phyloP scores from a whole-genome alignment of 179 eudicot genomes.

The Beta lomatogona region DNA sequence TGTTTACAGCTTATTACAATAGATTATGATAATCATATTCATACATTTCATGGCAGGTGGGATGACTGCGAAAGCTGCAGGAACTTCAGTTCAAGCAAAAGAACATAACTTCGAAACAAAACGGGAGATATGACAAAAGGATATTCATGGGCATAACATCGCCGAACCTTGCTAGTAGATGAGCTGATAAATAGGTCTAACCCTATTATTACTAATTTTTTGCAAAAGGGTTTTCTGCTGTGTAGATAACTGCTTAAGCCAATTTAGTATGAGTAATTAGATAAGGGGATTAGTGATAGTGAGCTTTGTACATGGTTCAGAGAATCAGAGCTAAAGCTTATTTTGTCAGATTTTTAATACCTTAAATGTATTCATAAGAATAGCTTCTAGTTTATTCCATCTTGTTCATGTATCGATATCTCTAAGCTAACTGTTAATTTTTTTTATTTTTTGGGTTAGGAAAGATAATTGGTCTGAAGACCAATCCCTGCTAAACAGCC shows the following conservation, averaged over 20 bases:
- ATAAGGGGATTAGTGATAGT: background rate
- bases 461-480: too few relatives aligned
- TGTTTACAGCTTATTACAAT: background rate
- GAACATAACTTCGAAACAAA: slow-evolving; percentile 31
- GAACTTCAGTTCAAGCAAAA: slow-evolving; percentile 21
- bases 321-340: background rate
- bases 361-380: background rate
- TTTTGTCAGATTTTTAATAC: background rate
- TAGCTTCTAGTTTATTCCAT: too few relatives aligned
- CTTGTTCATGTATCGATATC: too few relatives aligned
- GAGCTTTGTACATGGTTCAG: slow-evolving; percentile 3
- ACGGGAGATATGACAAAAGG: slow-evolving; percentile 14
- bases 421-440: too few relatives aligned
- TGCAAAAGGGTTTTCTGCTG: background rate
- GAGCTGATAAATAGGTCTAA: slow-evolving; percentile 5
- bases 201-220: background rate
- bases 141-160: background rate
- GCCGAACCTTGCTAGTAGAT: background rate
- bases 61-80: slow-evolving; percentile 29
- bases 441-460: too few relatives aligned
- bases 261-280: background rate
- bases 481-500: too few relatives aligned
- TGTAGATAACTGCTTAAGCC: background rate
- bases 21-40: too few relatives aligned
- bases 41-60: slow-evolving; percentile 25